These are phyloP conservation scores for Fusarium longipes DNA, from an alignment of 2,329 filamentous ascomycete genomes.

Conservation along the genomic window DNA sequence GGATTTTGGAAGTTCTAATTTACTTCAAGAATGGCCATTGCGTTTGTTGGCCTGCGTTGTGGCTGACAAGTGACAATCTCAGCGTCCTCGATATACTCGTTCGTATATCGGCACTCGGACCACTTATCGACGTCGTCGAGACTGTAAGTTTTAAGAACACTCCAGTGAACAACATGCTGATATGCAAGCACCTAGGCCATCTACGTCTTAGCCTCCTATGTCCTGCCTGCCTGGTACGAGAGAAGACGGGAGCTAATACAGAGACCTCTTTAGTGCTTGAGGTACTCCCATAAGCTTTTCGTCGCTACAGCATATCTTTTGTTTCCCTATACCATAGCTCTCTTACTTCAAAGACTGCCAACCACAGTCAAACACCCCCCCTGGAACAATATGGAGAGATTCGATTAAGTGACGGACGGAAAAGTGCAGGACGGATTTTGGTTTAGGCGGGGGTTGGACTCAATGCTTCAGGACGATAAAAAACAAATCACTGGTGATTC, in stretches of 20 bases:
- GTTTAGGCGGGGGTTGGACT: not conserved
- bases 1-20: conserved; percentile 9
- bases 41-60: conserved; percentile 27
- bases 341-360: not conserved
- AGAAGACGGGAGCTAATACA: not conserved
- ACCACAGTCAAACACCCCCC: not conserved
- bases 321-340: not conserved
- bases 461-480: not conserved
- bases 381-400: not conserved
- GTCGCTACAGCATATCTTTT: not conserved
- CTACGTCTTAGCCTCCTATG: conserved; percentile 1
- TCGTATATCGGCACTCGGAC: conserved; percentile 37
- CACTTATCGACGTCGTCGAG: conserved; percentile 41
- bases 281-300: conserved; percentile 7
- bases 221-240: conserved; percentile 9
- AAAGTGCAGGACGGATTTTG: not conserved
- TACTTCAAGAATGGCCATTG: conserved; percentile 7
- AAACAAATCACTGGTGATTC: not conserved
- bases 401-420: not conserved
- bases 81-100: conserved; percentile 19
- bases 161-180: not conserved
- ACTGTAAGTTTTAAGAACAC: conserved; percentile 26
- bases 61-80: conserved; percentile 31
- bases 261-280: conserved; percentile 20
- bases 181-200: not conserved